phyloP scores from a whole-genome alignment of 2,329 filamentous ascomycete genomes.

The Gaeumannomyces tritici region DNA sequence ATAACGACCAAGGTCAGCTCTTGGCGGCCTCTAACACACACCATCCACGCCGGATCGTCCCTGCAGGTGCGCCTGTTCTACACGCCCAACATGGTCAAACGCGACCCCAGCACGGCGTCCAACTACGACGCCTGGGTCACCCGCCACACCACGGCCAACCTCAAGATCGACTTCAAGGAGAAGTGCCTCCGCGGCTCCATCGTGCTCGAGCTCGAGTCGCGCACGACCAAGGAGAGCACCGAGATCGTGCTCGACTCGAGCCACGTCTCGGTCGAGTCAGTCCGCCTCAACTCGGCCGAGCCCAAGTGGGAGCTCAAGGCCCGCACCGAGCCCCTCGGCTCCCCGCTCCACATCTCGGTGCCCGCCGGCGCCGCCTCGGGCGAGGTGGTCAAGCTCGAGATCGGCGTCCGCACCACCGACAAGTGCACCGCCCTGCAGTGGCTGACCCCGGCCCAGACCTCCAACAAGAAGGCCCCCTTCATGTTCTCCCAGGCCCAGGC shows the following conservation, averaged over 20 bases:
- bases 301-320: slow-evolving; percentile 61
- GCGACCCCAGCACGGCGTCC: slow-evolving; percentile 83
- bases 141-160: slow-evolving; percentile 70
- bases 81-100: slow-evolving; percentile 26
- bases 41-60: background rate
- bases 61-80: slow-evolving; percentile 11
- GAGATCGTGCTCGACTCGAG: slow-evolving; percentile 87
- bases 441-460: slow-evolving; percentile 87
- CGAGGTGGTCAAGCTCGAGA: slow-evolving; percentile 44
- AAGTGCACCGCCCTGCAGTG: slow-evolving; percentile 91
- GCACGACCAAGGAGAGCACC: slow-evolving; percentile 61
- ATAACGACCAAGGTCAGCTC: background rate
- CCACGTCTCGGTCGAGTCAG: slow-evolving; percentile 61
- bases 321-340: slow-evolving; percentile 64
- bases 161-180: slow-evolving; percentile 75
- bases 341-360: slow-evolving; percentile 57
- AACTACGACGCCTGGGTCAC: slow-evolving; percentile 89
- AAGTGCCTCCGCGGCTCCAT: slow-evolving; percentile 72
- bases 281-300: slow-evolving; percentile 58
- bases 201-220: slow-evolving; percentile 63
- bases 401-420: slow-evolving; percentile 71
- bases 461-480: slow-evolving; percentile 91
- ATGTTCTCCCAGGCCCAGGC: slow-evolving; percentile 98
- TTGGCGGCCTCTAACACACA: too few relatives aligned
- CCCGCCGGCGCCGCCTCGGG: slow-evolving; percentile 45